Base-by-base conservation (phyloP, 805 yeast species). In the Lipomyces mesembrius region DNA sequence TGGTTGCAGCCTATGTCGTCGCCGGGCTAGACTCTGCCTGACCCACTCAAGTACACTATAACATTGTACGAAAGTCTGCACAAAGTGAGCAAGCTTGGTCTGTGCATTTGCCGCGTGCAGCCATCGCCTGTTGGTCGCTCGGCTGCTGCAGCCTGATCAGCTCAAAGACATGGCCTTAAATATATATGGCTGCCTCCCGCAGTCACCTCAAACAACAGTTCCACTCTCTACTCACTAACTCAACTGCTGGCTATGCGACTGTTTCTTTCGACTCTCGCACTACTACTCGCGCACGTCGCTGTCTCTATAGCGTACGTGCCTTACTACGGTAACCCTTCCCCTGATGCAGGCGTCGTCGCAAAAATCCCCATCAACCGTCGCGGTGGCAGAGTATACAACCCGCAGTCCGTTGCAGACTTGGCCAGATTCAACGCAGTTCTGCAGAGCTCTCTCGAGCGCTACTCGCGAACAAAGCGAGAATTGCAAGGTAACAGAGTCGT, bases 401-500 rank as follows among this genome's bases (percentile, higher is more conserved):
- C 68, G 9, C 68, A 67, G 60, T 8, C 65, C 27, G 63, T 56
- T 39, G 70, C 68, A 2, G 57, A 67, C 53, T 65, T 67, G 56
- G 29, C 54, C 25, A 64, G 70, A 27, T 67, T 67, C 62, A 14
- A 35, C 6, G 25, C 35, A 25, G 39, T 64, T 52, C 68, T 67
- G 29, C 29, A 39, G 53, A 35, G 58, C 34, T 29, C 43, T 29
- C 61, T 61, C 25, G 49, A 43, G 14, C 61, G 71, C 20, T 65
- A 62, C 60, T 25, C 56, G n/a, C 61, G 59, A 11, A 68, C 71
- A 4, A 65, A 55, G 54, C 71, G 71, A 32, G 71, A 68, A 60
- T 60, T 68, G n/a, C 69, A 65, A 57, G 71, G 71, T 20, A 68
- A 68, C 60, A 22, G 71, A 8, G 71, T 68, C 58, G 66, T 65